These are phyloP conservation scores for Porpolomopsis calyptriformis DNA, from an alignment of 768 basidiomycete species.

Conservation along the genomic window DNA sequence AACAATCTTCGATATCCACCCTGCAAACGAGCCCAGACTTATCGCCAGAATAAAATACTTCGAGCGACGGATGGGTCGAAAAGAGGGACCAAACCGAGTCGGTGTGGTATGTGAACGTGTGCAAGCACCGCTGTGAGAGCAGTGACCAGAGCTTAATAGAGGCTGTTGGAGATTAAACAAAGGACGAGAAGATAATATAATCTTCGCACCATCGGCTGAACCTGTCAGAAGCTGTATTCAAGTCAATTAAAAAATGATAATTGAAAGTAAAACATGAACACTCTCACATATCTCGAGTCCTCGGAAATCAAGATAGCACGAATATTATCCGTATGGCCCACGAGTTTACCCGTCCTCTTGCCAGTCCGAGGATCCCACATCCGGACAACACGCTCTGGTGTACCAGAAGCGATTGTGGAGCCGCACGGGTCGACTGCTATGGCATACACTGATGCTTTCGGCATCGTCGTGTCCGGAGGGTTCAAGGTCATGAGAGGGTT, in stretches of 20 bases:
- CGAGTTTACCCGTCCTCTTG: constrained; percentile 65
- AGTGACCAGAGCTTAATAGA: constrained; percentile 95
- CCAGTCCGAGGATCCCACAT: constrained; percentile 91
- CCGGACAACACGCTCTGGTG: constrained; percentile 82
- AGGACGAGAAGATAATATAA: constrained; percentile 11
- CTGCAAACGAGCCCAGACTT: constrained; percentile 81
- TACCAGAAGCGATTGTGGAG: constrained; percentile 74
- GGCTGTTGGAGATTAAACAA: constrained; percentile 27
- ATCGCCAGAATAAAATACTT: constrained; percentile 92
- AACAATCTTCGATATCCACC: constrained; percentile 79
- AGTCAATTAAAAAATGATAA: constrained; percentile 7
- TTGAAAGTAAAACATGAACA: constrained; percentile 2
- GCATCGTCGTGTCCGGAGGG: constrained; percentile 52
- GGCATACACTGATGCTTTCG: constrained; percentile 71
- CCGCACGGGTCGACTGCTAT: constrained; percentile 73
- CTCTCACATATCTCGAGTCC: constrained; percentile 79
- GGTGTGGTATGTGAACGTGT: constrained; percentile 93
- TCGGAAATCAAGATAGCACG: constrained; percentile 81
- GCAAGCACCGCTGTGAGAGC: constrained; percentile 75
- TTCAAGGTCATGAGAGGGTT: constrained; percentile 55
- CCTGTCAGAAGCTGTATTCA: constrained; percentile 60
- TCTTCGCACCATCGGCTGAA: constrained; percentile 54
- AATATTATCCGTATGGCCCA: constrained; percentile 97
- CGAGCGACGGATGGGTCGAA: constrained; percentile 77
- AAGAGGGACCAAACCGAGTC: constrained; percentile 92